phyloP scores from a whole-genome alignment of 148 eudicot species.

The Simmondsia chinensis region DNA sequence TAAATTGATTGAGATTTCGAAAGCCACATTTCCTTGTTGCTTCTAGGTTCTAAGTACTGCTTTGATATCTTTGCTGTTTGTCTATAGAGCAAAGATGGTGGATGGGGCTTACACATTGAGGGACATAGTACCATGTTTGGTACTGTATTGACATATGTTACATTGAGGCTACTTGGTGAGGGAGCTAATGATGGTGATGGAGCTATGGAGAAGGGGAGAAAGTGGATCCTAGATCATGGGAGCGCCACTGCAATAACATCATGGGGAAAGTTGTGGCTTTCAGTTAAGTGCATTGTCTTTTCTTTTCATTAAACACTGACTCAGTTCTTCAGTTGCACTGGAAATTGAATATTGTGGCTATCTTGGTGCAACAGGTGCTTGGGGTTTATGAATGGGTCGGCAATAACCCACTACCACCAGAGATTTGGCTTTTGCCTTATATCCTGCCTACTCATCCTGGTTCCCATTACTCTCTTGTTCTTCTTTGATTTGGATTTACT shows the following conservation, averaged over 20 bases:
- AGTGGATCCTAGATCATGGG: conserved; percentile 90
- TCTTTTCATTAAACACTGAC: neutral
- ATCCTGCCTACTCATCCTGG: conserved; percentile 95
- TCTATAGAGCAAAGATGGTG: conserved; percentile 90
- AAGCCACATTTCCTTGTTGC: no score
- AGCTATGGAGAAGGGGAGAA: conserved; percentile 76
- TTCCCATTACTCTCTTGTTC: no score
- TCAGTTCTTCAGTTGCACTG: neutral
- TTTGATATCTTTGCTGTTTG: conserved; percentile 6
- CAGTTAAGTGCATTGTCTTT: conserved; percentile 45
- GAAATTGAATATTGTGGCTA: conserved; percentile 7
- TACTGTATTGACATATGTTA: conserved; percentile 71
- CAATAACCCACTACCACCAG: conserved; percentile 95
- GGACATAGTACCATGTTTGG: conserved; percentile 99
- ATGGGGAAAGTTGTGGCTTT: conserved; percentile 99
- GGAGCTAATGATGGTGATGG: conserved; percentile 83
- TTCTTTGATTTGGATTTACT: no score
- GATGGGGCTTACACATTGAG: conserved; percentile 99
- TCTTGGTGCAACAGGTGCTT: conserved; percentile 54
- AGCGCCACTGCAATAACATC: conserved; percentile 88
- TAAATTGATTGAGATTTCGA: no score
- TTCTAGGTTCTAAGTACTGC: no score
- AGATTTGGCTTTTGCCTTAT: conserved; percentile 90
- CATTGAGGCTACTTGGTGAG: conserved; percentile 92
- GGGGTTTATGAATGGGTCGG: conserved; percentile 98